These are phyloP conservation scores for Cladosporium sp. DNA, from an alignment of 2,329 filamentous ascomycete genomes.

Conservation along the genomic window DNA sequence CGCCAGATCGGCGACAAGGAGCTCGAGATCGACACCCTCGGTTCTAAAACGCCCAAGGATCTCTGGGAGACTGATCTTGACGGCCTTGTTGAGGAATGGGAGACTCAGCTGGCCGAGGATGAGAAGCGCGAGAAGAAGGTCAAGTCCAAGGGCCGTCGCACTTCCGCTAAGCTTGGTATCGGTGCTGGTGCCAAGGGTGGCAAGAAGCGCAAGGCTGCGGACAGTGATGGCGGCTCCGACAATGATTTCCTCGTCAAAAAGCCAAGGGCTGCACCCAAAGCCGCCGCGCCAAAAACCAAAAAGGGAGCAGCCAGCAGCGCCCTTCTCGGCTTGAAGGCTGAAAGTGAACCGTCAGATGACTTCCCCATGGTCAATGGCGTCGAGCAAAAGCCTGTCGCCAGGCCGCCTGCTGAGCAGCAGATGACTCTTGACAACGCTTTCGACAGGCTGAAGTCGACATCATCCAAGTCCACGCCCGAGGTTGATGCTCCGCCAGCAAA, in stretches of 20 bases:
- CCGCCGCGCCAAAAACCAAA: slow-evolving; percentile 22
- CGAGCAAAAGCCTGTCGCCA: slow-evolving; percentile 34
- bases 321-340: slow-evolving; percentile 31
- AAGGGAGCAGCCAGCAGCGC: slow-evolving; percentile 31
- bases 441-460: slow-evolving; percentile 15
- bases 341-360: slow-evolving; percentile 39
- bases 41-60: slow-evolving; percentile 80
- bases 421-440: slow-evolving; percentile 26
- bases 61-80: slow-evolving; percentile 87
- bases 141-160: slow-evolving; percentile 70
- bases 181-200: slow-evolving; percentile 50
- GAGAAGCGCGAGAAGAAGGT: slow-evolving; percentile 70
- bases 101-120: slow-evolving; percentile 73
- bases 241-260: slow-evolving; percentile 54
- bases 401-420: slow-evolving; percentile 29
- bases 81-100: slow-evolving; percentile 81
- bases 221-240: slow-evolving; percentile 42
- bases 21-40: slow-evolving; percentile 74
- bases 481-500: not conserved
- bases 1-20: slow-evolving; percentile 85
- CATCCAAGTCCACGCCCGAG: slow-evolving; percentile 5
- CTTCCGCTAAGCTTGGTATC: slow-evolving; percentile 78
- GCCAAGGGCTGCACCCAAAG: slow-evolving; percentile 24
- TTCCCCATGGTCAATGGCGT: slow-evolving; percentile 30
- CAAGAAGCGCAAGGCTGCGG: slow-evolving; percentile 51